phyloP scores from a whole-genome alignment of 2,329 filamentous ascomycete species.

The Fusarium circinatum region DNA sequence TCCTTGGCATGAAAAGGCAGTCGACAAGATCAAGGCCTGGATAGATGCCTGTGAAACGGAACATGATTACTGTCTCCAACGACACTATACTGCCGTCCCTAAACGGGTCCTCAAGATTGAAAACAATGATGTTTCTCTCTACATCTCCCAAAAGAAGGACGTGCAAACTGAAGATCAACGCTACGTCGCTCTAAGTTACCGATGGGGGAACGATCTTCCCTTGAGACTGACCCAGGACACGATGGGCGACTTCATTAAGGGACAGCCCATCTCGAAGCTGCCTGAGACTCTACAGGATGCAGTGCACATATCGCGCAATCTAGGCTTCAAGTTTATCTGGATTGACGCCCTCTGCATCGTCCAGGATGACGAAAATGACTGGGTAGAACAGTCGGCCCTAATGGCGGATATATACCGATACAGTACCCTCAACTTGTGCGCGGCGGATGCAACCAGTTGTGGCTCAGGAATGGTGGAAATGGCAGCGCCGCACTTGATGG shows the following conservation, averaged over 20 bases:
- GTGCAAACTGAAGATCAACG: background rate
- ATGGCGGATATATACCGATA: background rate
- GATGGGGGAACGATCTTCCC: background rate
- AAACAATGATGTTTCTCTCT: accelerated
- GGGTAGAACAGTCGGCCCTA: background rate
- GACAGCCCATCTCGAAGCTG: accelerated
- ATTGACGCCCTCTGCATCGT: background rate
- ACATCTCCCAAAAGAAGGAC: accelerated
- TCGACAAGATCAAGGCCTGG: background rate
- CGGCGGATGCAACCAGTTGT: background rate
- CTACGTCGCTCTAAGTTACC: background rate
- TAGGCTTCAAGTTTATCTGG: background rate
- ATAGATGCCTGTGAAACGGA: background rate
- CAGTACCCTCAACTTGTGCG: background rate
- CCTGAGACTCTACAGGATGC: background rate
- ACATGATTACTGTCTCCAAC: background rate
- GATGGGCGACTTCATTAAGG: background rate
- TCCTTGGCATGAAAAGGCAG: background rate
- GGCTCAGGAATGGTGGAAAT: background rate
- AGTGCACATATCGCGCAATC: background rate
- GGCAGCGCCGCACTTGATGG: background rate
- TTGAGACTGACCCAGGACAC: background rate
- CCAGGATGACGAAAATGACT: background rate
- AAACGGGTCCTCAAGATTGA: background rate
- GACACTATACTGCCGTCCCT: accelerated